These are phyloP conservation scores for Fibroporia radiculosa DNA, from an alignment of 768 basidiomycete genomes.

Conservation along the genomic window DNA sequence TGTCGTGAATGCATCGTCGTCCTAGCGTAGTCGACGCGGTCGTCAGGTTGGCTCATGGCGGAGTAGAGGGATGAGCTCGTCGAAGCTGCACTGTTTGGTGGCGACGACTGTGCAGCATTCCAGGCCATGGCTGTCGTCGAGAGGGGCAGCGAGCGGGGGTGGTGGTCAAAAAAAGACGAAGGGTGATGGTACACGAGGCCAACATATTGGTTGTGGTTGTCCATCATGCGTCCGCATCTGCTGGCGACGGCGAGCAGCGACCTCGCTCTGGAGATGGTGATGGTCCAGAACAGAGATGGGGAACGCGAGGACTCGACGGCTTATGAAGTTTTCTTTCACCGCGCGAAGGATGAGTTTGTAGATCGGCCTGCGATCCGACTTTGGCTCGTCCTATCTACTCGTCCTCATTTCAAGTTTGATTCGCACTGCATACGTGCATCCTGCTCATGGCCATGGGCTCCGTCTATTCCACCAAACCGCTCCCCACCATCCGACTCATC, in stretches of 20 bases:
- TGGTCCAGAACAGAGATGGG: conserved; percentile 12
- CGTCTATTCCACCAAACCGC: no score
- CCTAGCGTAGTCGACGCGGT: conserved; percentile 6
- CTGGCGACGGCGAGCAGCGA: conserved; percentile 3
- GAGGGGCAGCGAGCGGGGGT: conserved; percentile 9
- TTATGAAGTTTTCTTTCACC: conserved; percentile 13
- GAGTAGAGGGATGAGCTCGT: conserved; percentile 6
- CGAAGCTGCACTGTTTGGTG: conserved; percentile 13
- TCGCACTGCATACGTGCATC: not conserved
- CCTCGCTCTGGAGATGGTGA: conserved; percentile 10
- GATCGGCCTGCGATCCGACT: conserved; percentile 10
- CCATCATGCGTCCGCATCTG: conserved; percentile 16
- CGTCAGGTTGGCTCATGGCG: conserved; percentile 5
- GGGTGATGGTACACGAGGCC: conserved; percentile 18
- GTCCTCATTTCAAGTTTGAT: conserved; percentile 4
- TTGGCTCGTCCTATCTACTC: conserved; percentile 8
- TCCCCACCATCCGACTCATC: no score
- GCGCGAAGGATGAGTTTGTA: conserved; percentile 7
- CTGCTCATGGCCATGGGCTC: not conserved
- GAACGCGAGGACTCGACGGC: conserved; percentile 7
- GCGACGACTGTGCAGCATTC: conserved; percentile 16
- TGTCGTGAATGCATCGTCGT: not conserved
- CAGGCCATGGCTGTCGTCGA: conserved; percentile 16
- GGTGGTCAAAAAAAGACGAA: conserved; percentile 14
- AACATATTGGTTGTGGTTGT: conserved; percentile 15